Evolutionary conservation across 176 grass and related monocot species (phyloP), one percentile per base, ranked within the genome.

Genomic region (Saccharum officinarum): DNA sequence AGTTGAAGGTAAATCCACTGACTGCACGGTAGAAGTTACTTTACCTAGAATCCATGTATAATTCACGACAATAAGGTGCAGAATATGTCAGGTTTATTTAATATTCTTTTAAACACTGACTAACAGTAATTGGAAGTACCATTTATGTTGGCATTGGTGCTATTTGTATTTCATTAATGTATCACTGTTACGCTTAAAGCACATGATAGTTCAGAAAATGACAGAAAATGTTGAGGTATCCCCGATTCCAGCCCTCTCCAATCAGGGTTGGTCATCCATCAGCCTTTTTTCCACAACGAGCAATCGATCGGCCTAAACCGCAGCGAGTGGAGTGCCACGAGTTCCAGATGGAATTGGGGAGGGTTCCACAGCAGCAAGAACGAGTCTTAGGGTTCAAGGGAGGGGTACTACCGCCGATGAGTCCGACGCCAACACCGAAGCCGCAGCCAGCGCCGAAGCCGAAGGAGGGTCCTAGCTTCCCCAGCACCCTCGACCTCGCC

Each of bases 381-480:
- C 10, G 20, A 20, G 17, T 17, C n/a, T 49, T 49, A 25, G 44
- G 45, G 52, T 50, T 1, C 8, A 41, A 3, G 34, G 11, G 40
- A 11, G 10, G 20, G 22, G 5, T 3, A 61, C 28, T 23, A 93
- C 92, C 92, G 82, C 92, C 92, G 73, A 93, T 26, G 22, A 93
- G 74, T 20, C 92, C 92, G 59, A 88, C 15, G 67, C 92, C 92
- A 42, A 88, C 74, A 46, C 92, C 85, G 49, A 85, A 67, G 23
- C 92, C 92, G 30, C 92, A 93, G 52, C 92, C 92, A 30, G 80
- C 73, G 77, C 92, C 92, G 41, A 71, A 75, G 12, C 88, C 92
- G 46, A 94, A 62, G 34, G 57, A 82, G 66, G 86, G 88, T 7
- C 92, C 92, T 17, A 94, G 38, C 57, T 87, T 91, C 25, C 92